Conservation (phyloP, 768 basidiomycete species). For the Tricholoma saponaceum region DNA sequence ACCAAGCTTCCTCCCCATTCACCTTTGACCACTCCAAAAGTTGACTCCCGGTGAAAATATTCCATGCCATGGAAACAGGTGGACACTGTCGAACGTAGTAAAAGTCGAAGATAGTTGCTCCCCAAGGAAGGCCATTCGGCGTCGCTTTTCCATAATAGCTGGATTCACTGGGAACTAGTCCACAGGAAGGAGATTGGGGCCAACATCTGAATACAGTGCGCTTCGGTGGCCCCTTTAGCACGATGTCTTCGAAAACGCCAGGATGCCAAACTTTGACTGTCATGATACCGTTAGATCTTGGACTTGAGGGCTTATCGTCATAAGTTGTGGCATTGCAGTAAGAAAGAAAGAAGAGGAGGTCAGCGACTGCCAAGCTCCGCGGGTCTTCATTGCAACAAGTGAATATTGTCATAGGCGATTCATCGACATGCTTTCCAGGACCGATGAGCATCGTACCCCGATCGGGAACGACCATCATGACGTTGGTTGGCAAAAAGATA, state of each 20-base stretch:
- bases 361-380: not conserved
- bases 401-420: not conserved
- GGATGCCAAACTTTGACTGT: not conserved
- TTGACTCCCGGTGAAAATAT: not conserved
- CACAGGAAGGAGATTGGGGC: not conserved
- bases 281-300: not conserved
- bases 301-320: not conserved
- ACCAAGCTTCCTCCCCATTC: not conserved
- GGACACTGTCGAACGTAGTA: not conserved
- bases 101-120: constrained; percentile 6
- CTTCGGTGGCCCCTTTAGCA: not conserved
- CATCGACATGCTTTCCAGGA: not conserved
- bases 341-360: not conserved
- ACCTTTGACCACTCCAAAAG: not conserved
- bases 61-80: too few species aligned
- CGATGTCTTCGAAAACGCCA: not conserved
- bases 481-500: too few species aligned
- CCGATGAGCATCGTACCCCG: not conserved
- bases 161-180: not conserved
- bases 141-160: not conserved
- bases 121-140: constrained; percentile 18
- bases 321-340: not conserved
- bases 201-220: not conserved
- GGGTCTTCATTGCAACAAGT: not conserved
- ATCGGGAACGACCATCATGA: too few species aligned